phyloP scores from a whole-genome alignment of 306 rosid species.

The Dicorynia guianensis region DNA sequence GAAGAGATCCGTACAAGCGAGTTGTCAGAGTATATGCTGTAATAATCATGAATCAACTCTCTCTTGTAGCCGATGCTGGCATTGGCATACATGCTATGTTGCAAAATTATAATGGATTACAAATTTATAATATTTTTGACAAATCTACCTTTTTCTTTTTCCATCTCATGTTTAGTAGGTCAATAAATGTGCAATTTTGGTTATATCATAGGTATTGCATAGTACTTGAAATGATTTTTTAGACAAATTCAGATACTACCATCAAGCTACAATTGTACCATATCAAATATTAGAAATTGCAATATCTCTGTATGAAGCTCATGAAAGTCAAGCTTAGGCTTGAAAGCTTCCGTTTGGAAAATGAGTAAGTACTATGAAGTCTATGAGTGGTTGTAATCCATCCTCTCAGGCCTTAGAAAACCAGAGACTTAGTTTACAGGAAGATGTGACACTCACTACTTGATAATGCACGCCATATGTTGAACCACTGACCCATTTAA shows the following conservation, averaged over 20 bases:
- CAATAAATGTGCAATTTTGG: neutral
- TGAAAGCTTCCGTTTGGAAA: neutral
- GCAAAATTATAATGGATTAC: neutral
- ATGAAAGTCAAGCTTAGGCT: neutral
- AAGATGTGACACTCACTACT: neutral
- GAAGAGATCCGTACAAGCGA: constrained; percentile 8
- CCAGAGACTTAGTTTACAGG: neutral
- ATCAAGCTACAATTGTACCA: neutral
- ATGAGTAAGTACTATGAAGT: neutral
- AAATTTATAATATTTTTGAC: constrained; percentile 16
- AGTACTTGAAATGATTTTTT: neutral
- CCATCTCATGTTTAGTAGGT: neutral
- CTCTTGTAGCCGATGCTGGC: constrained; percentile 15
- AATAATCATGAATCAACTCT: constrained; percentile 34
- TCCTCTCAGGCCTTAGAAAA: neutral
- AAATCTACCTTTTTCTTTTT: neutral
- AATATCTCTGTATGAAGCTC: neutral
- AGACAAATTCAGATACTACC: neutral
- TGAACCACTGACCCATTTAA: neutral
- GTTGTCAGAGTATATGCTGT: constrained; percentile 22
- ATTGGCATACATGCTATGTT: neutral
- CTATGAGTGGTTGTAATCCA: neutral
- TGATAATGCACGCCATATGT: neutral
- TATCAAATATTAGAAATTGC: neutral
- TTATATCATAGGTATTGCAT: neutral